A percentile compares a stretch with the other conserved stretches of the same genome.
Conservation (phyloP, 2,329 filamentous ascomycete genomes). For the Mycogone perniciosa region DNA sequence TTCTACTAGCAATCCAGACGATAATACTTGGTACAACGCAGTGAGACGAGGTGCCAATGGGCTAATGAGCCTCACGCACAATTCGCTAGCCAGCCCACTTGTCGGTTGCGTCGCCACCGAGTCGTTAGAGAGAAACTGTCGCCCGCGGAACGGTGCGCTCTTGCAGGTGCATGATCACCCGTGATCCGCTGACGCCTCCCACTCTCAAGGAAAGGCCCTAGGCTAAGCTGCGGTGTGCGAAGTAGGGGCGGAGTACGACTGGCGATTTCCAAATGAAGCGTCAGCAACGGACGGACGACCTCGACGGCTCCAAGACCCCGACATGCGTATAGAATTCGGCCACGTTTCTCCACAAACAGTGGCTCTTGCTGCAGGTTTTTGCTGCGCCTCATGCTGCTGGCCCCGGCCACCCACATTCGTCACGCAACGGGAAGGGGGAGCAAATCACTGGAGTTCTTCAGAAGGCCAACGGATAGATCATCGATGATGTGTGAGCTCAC, state of each 20-base stretch:
- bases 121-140: constrained; percentile 7
- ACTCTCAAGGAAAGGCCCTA: background rate
- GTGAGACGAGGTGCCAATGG: background rate
- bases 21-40: constrained; percentile 1
- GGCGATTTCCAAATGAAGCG: constrained; percentile 1
- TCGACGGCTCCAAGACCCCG: background rate
- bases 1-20: background rate
- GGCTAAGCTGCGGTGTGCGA: constrained; percentile 7
- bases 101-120: constrained; percentile 11
- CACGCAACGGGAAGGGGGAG: background rate
- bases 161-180: constrained; percentile 31
- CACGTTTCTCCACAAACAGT: constrained; percentile 21
- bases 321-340: constrained; percentile 22
- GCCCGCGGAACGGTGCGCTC: constrained; percentile 30
- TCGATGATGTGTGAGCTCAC: no score
- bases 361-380: constrained; percentile 8
- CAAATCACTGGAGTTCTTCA: background rate
- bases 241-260: background rate
- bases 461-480: no score
- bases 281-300: background rate
- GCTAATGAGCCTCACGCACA: background rate
- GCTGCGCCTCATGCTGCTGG: constrained; percentile 11
- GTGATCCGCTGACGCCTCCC: constrained; percentile 24
- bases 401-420: background rate
- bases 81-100: constrained; percentile 2